These are phyloP conservation scores for Suillus sp. DNA, from an alignment of 768 basidiomycete species.

Conservation along the genomic window DNA sequence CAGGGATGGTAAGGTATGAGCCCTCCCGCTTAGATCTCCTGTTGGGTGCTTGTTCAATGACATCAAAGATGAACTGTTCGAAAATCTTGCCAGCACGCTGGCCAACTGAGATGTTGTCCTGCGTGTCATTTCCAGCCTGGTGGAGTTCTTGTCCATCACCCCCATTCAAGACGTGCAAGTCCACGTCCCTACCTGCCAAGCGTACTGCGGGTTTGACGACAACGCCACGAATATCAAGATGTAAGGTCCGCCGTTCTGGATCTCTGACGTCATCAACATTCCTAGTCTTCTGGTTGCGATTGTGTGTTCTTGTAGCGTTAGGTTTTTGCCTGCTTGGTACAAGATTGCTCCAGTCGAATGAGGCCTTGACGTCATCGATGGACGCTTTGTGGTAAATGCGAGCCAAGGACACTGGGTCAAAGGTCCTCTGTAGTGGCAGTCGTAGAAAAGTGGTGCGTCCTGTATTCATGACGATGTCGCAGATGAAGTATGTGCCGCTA, in stretches of 20 bases:
- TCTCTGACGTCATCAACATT: not conserved
- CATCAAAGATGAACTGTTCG: not conserved
- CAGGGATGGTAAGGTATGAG: not conserved
- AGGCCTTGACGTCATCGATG: too few species aligned
- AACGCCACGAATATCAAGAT: not conserved
- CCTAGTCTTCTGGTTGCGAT: not conserved
- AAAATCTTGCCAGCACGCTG: not conserved
- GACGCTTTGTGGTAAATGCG: too few species aligned
- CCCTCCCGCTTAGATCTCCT: not conserved
- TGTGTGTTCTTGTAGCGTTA: not conserved
- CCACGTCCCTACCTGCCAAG: not conserved
- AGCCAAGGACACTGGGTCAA: too few species aligned
- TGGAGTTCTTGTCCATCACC: not conserved
- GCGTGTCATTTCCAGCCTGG: not conserved
- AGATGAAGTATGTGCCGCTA: too few species aligned
- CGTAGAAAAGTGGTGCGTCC: too few species aligned
- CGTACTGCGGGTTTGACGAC: not conserved
- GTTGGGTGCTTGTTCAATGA: not conserved
- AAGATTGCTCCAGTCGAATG: too few species aligned
- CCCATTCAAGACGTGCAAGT: not conserved
- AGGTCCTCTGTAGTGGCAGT: too few species aligned
- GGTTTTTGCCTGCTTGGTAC: too few species aligned
- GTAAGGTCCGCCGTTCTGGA: not conserved
- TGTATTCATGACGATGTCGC: too few species aligned
- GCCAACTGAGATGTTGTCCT: not conserved